Conservation (phyloP, 148 eudicot genomes). For the Polygonum maritimum region DNA sequence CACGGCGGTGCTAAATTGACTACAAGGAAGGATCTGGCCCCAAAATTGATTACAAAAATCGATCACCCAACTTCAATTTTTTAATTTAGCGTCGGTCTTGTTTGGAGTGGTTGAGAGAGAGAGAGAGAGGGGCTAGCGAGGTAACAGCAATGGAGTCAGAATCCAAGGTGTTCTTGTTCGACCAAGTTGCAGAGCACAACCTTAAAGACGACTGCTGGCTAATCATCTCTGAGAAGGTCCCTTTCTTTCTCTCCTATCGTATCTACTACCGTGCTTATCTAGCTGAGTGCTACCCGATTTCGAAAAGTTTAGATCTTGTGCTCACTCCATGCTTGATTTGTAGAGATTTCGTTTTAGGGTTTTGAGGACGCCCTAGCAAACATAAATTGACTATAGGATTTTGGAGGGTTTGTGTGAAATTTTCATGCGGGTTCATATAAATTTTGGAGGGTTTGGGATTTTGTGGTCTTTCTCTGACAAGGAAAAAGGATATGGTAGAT, state of each 20-base stretch:
- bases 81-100: not conserved
- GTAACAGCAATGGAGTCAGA: constrained; percentile 29
- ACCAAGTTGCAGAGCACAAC: constrained; percentile 48
- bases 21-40: not conserved
- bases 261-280: not conserved
- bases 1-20: not conserved
- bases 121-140: not conserved
- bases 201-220: constrained; percentile 50
- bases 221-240: constrained; percentile 44
- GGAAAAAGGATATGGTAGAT: not conserved
- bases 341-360: not conserved
- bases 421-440: not conserved
- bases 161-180: constrained; percentile 23
- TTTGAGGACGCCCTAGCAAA: not conserved
- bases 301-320: not conserved
- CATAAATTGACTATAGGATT: too few species aligned
- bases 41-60: not conserved
- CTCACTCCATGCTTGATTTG: not conserved
- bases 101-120: not conserved
- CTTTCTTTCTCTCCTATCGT: not conserved
- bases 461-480: not conserved
- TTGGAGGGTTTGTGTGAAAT: not conserved
- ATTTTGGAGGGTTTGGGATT: not conserved
- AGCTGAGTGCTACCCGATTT: not conserved
- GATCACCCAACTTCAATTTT: not conserved